phyloP scores from a whole-genome alignment of 2,329 filamentous ascomycete genomes.

The Thielaviopsis euricoi region DNA sequence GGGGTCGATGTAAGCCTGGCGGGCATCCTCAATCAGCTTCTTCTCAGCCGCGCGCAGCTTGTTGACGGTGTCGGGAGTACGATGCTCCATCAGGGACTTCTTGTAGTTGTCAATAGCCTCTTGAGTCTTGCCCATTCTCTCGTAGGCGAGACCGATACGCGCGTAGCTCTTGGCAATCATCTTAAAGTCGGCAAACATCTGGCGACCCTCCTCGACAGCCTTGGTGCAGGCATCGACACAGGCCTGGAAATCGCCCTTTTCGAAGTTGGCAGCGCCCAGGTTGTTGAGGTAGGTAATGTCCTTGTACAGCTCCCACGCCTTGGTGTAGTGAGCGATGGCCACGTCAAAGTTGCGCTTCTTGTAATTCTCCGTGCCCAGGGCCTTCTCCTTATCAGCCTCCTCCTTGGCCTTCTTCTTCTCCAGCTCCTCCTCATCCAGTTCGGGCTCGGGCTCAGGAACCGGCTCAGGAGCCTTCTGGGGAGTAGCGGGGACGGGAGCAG shows the following conservation, averaged over 20 bases:
- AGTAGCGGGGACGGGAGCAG: slow-evolving; percentile 18
- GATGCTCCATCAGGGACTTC: slow-evolving; percentile 88
- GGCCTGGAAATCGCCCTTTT: slow-evolving; percentile 86
- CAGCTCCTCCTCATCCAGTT: slow-evolving; percentile 65
- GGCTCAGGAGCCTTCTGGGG: slow-evolving; percentile 27
- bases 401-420: slow-evolving; percentile 84
- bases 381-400: slow-evolving; percentile 88
- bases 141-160: slow-evolving; percentile 83
- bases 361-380: slow-evolving; percentile 82
- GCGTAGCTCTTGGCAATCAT: slow-evolving; percentile 96
- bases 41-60: slow-evolving; percentile 90
- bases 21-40: slow-evolving; percentile 59
- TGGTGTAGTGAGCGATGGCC: slow-evolving; percentile 84
- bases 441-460: slow-evolving; percentile 44
- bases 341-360: slow-evolving; percentile 97
- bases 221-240: slow-evolving; percentile 75
- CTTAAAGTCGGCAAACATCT: slow-evolving; percentile 92
- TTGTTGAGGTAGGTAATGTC: slow-evolving; percentile 98
- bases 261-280: slow-evolving; percentile 80
- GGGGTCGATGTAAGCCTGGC: slow-evolving; percentile 71
- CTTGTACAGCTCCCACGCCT: slow-evolving; percentile 88
- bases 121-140: slow-evolving; percentile 67
- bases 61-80: slow-evolving; percentile 79
- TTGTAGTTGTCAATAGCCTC: slow-evolving; percentile 82
- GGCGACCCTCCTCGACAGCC: slow-evolving; percentile 78